These are phyloP conservation scores for Trichoderma afroharzianum DNA, from an alignment of 2,329 filamentous ascomycete species.

Conservation along the genomic window DNA sequence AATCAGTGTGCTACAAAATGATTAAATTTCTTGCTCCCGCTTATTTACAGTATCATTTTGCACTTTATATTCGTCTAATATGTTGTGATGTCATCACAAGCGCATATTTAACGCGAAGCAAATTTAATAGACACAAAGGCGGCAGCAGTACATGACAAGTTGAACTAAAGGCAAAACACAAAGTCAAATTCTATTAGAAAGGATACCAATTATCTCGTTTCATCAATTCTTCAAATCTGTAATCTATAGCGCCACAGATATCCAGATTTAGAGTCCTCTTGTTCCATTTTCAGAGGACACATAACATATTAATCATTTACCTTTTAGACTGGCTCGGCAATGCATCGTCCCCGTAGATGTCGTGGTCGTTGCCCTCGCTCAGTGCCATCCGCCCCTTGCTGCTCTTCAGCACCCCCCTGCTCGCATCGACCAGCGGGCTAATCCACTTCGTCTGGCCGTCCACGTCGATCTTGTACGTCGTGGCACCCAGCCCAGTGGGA, in stretches of 20 bases:
- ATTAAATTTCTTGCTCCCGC: no score
- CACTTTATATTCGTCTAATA: no score
- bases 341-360: neutral
- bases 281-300: neutral
- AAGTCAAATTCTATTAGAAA: no score
- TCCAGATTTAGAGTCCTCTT: neutral
- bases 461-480: neutral
- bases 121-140: no score
- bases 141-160: no score
- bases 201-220: no score
- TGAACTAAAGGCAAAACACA: no score
- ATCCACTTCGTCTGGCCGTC: neutral
- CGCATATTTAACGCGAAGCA: no score
- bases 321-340: neutral
- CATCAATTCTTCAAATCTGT: no score
- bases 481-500: neutral
- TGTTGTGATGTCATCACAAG: no score
- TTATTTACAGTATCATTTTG: no score
- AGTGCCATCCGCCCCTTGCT: neutral
- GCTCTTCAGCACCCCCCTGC: neutral
- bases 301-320: neutral
- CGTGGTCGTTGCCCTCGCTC: neutral
- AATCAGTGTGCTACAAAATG: no score
- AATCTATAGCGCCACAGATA: neutral
- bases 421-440: neutral